phyloP scores from a whole-genome alignment of 352 stramenopile species.

The Globisporangium iwayamae region DNA sequence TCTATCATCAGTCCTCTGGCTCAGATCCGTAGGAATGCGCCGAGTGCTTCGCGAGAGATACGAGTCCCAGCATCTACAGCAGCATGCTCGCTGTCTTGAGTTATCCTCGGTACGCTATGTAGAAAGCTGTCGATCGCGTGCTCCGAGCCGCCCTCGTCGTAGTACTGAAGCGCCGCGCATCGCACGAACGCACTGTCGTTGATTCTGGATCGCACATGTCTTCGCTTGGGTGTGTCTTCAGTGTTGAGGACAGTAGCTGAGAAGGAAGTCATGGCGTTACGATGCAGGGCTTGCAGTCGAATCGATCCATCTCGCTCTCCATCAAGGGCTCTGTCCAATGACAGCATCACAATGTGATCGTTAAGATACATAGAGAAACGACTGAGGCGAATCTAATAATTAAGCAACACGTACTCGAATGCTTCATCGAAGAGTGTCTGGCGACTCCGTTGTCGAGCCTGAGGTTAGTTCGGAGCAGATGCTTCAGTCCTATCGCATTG shows the following conservation, averaged over 20 bases:
- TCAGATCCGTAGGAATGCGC: conserved; percentile 12
- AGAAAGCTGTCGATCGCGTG: conserved; percentile 5
- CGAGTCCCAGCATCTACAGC: not conserved
- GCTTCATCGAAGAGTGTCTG: conserved; percentile 25
- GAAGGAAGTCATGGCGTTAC: not conserved
- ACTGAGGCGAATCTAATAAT: not conserved
- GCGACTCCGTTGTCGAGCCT: conserved; percentile 25
- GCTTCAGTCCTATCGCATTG: not conserved
- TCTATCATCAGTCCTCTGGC: not conserved
- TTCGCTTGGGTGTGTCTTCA: not conserved
- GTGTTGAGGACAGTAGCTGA: not conserved
- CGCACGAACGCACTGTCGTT: conserved; percentile 18
- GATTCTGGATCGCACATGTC: conserved; percentile 4
- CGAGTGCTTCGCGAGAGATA: conserved; percentile 10
- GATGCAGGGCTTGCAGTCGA: conserved; percentile 18
- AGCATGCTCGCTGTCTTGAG: not conserved
- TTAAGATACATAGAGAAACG: not conserved
- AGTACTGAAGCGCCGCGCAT: conserved; percentile 27
- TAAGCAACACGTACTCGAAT: conserved; percentile 21
- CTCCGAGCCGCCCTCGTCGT: conserved; percentile 13
- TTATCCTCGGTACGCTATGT: not conserved
- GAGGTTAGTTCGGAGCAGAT: not conserved
- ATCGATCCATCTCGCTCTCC: conserved; percentile 11
- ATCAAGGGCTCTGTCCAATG: conserved; percentile 15
- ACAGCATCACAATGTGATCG: not conserved